phyloP scores from a whole-genome alignment of 208 protist species.

The Acanthamoeba quina region DNA sequence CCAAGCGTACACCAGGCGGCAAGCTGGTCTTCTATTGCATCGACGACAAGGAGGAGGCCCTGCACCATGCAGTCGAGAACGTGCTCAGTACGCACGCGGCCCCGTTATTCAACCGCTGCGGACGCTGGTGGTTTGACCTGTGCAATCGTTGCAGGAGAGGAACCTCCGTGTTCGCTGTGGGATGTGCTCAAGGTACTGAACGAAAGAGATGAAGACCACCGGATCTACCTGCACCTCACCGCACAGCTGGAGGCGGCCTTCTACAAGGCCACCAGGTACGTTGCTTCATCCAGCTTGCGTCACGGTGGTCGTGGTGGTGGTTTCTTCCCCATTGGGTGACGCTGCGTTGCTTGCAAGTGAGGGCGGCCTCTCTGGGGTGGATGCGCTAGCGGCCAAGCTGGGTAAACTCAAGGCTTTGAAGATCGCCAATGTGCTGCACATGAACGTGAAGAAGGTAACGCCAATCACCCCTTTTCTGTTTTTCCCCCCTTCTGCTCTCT shows the following conservation, averaged over 20 bases:
- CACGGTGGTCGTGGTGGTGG: too few species aligned
- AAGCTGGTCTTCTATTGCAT: constrained; percentile 61
- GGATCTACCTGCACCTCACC: constrained; percentile 37
- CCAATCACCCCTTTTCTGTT: neutral
- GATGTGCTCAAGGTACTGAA: constrained; percentile 40
- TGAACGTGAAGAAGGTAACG: constrained; percentile 36
- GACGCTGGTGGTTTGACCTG: neutral
- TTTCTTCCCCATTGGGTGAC: neutral
- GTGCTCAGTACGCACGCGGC: neutral
- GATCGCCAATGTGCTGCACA: constrained; percentile 48
- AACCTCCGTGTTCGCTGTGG: constrained; percentile 53
- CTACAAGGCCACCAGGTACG: neutral
- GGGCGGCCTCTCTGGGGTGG: neutral
- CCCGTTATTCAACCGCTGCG: neutral
- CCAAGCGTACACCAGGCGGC: constrained; percentile 36
- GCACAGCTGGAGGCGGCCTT: constrained; percentile 28
- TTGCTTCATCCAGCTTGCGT: neutral
- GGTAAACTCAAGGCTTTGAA: constrained; percentile 10
- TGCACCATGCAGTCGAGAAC: constrained; percentile 11
- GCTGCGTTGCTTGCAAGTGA: neutral
- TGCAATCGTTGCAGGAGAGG: neutral
- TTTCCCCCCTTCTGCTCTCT: neutral
- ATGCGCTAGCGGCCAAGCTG: constrained; percentile 14
- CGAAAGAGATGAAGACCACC: constrained; percentile 24
- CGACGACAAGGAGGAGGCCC: constrained; percentile 37